A percentile compares a stretch with the other conserved stretches of the same genome.
These are phyloP conservation scores for Diversispora eburnea DNA, from an alignment of 192 early-diverging fungal species.

Conservation along the genomic window DNA sequence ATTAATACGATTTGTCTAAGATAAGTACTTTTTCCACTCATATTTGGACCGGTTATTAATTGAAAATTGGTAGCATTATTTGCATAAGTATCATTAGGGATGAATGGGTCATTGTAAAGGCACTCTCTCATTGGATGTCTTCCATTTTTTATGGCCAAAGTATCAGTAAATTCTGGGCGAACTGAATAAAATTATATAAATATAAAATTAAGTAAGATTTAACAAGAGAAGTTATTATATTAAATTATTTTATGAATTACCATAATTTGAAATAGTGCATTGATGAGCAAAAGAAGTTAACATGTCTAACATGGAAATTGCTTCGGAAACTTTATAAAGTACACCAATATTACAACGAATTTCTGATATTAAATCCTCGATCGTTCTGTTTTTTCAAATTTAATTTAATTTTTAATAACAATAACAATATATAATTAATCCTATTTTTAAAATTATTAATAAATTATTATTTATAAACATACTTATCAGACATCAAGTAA, in stretches of 20 bases:
- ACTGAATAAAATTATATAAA: conserved; percentile 33
- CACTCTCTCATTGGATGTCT: conserved; percentile 74
- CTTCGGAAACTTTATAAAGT: conserved; percentile 71
- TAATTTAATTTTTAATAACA: background rate
- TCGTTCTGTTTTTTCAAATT: conserved; percentile 33
- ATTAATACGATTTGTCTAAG: conserved; percentile 76
- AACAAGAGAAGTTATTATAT: background rate
- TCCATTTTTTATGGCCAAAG: conserved; percentile 69
- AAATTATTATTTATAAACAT: conserved; percentile 20
- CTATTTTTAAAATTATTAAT: background rate
- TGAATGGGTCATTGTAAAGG: conserved; percentile 42
- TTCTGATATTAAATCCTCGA: conserved; percentile 44
- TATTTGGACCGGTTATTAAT: conserved; percentile 87
- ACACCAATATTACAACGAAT: conserved; percentile 59
- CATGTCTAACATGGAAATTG: conserved; percentile 79
- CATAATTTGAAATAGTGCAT: conserved; percentile 55
- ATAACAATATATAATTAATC: background rate
- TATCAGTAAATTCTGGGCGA: conserved; percentile 76
- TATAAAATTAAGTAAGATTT: background rate
- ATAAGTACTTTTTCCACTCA: conserved; percentile 89
- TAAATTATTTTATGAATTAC: conserved; percentile 4
- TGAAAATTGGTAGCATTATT: conserved; percentile 57
- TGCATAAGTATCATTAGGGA: conserved; percentile 72
- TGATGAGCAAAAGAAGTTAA: conserved; percentile 67
- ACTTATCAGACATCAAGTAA: conserved; percentile 76